phyloP scores from a whole-genome alignment of 306 rosid genomes.

The Dicorynia guianensis region DNA sequence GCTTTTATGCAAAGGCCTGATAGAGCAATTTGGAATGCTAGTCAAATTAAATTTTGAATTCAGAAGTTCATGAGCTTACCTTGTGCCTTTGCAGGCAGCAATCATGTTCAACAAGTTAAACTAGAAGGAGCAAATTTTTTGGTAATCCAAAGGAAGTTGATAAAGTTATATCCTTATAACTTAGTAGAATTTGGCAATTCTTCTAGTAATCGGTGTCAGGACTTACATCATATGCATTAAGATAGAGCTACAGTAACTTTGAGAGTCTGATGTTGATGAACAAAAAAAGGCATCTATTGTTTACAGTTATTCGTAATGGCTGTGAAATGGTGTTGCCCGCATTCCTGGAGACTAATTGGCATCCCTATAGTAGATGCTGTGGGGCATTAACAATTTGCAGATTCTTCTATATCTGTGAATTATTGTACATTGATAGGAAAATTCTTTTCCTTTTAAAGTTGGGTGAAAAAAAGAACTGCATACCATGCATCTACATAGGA shows the following conservation, averaged over 20 bases:
- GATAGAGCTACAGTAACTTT: slow-evolving; percentile 2
- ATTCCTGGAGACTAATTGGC: not conserved
- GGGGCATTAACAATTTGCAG: not conserved
- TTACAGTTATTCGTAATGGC: slow-evolving; percentile 1
- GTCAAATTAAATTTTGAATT: not conserved
- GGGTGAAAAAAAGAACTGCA: not conserved
- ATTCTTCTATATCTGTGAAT: slow-evolving; percentile 11
- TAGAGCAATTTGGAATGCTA: not conserved
- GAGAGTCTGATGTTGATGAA: slow-evolving; percentile 10
- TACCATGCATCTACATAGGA: not conserved
- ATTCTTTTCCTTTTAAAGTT: too few species aligned
- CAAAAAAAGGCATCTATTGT: not conserved
- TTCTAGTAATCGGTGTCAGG: not conserved
- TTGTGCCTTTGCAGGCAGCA: not conserved
- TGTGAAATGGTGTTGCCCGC: not conserved
- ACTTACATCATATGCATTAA: not conserved
- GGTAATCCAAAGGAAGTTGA: not conserved
- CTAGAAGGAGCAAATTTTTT: slow-evolving; percentile 6
- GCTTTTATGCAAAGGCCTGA: slow-evolving; percentile 1
- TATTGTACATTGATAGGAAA: not conserved
- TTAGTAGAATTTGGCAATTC: not conserved
- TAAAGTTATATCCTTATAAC: not conserved
- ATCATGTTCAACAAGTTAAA: slow-evolving; percentile 8
- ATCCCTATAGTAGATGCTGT: slow-evolving; percentile 6
- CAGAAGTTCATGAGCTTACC: not conserved